Conservation (phyloP, 2,329 filamentous ascomycete species). For the Sphaerulina musiva region DNA sequence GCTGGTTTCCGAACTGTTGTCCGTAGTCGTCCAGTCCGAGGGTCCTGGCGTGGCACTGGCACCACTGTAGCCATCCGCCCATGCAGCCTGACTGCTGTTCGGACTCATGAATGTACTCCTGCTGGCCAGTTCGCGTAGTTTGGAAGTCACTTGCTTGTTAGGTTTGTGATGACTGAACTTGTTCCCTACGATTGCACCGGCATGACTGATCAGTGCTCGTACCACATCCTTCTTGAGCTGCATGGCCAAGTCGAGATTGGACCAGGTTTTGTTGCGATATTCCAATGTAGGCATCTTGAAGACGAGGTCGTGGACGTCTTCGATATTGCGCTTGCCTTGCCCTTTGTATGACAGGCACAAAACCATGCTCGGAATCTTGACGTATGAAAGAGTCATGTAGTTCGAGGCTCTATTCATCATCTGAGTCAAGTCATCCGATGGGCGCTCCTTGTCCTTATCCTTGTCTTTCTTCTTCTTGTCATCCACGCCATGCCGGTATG, state of each 20-base stretch:
- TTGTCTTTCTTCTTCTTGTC: constrained; percentile 43
- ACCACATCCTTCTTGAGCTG: constrained; percentile 92
- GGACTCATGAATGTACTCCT: constrained; percentile 57
- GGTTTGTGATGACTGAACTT: constrained; percentile 89
- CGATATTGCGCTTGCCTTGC: constrained; percentile 87
- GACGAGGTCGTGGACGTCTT: constrained; percentile 95
- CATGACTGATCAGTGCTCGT: constrained; percentile 87
- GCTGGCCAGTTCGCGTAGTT: constrained; percentile 76
- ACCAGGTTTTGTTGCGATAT: constrained; percentile 99
- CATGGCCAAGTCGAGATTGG: constrained; percentile 86
- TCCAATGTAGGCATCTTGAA: constrained; percentile 92
- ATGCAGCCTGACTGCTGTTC: constrained; percentile 9
- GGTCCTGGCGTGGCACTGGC: constrained; percentile 6
- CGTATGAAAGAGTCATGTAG: constrained; percentile 94
- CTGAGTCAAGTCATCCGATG: constrained; percentile 83
- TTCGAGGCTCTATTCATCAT: constrained; percentile 95
- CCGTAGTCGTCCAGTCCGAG: constrained; percentile 18
- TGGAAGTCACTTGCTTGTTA: constrained; percentile 67
- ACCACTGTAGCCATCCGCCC: constrained; percentile 6
- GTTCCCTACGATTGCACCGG: constrained; percentile 93
- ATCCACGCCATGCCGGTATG: constrained; percentile 10
- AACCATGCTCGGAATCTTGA: constrained; percentile 91
- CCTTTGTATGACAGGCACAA: constrained; percentile 96
- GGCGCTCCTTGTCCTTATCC: constrained; percentile 49
- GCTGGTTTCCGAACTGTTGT: constrained; percentile 23